Evolutionary conservation across 2,329 filamentous ascomycete species (phyloP), one percentile per base, ranked within the genome.

Genomic region (Sporothrix globosa): DNA sequence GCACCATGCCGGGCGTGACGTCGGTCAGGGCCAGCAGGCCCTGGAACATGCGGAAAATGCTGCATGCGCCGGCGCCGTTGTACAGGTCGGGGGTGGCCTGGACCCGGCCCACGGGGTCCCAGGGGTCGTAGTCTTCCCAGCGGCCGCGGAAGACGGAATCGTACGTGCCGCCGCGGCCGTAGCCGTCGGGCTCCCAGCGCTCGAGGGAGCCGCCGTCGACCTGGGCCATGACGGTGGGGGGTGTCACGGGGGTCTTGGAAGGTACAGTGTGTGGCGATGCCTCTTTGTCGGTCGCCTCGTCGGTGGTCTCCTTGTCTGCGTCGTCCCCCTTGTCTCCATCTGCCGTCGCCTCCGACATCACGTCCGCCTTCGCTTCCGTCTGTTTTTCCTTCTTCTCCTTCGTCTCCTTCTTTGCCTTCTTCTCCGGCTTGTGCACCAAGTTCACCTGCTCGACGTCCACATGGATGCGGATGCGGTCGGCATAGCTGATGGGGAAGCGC

Each of bases 131-230:
- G 5, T 82, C 80, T 75, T 87, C 85, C 85, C 85, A 87, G 67
- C 81, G 78, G 34, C 86, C 86, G 68, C 80, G 79, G 76, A 87
- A 87, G 46, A 88, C 82, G 68, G 82, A 78, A 63, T 84, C 81
- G 77, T 88, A 88, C 1, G 85, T 85, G 34, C 85, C 85, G n/a
- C 81, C 82, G 19, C 85, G 85, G 24, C 87, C 83, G 74, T 92
- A 92, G 5, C 90, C 90, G 72, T 87, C 84, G 44, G 86, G 84
- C 74, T 92, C 90, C 90, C 90, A 92, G 14, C 90, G 85, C 78
- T 92, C 90, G 1, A 92, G 81, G 24, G 88, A 90, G 56, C 90
- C 90, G 67, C 90, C 90, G 76, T 92, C 90, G 2, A 91, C 83
- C 77, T 92, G 90, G 2, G 90, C 89, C 50, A 90, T 86, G 69